Evolutionary conservation across 2,329 filamentous ascomycete genomes (phyloP).

Genomic region (Exophiala viscosa): DNA sequence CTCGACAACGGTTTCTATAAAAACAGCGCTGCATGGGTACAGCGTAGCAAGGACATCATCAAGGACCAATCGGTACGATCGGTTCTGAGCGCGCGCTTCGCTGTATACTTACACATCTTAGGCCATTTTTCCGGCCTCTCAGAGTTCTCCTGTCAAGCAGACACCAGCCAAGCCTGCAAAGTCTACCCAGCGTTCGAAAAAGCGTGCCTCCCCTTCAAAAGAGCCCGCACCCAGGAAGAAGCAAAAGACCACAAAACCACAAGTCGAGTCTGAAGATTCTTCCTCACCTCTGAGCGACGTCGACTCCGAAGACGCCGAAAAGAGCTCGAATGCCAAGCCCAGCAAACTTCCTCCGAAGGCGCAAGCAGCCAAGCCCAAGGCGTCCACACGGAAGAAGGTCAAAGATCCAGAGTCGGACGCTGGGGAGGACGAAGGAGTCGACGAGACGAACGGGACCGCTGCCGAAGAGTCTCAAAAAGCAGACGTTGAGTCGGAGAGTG

Average conservation of each 20-base stretch:
- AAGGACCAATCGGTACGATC: constrained; percentile 49
- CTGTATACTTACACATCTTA: constrained; percentile 21
- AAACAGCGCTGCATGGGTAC: constrained; percentile 51
- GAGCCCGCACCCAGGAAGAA: constrained; percentile 16
- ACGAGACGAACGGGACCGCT: constrained; percentile 2
- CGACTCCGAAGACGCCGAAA: constrained; percentile 12
- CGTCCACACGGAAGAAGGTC: constrained; percentile 22
- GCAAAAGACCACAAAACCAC: constrained; percentile 16
- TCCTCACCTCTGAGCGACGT: constrained; percentile 17
- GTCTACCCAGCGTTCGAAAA: constrained; percentile 11
- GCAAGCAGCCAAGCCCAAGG: constrained; percentile 17
- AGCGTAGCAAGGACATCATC: constrained; percentile 52
- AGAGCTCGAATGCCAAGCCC: constrained; percentile 11
- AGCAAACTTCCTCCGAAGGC: constrained; percentile 3
- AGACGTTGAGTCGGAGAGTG: constrained; percentile 53
- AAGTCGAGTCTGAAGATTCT: constrained; percentile 19
- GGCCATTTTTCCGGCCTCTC: constrained; percentile 34
- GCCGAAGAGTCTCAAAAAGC: constrained; percentile 1
- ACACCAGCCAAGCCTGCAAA: constrained; percentile 5
- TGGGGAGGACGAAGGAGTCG: constrained; percentile 13
- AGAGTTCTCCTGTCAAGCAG: constrained; percentile 6
- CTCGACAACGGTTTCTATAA: constrained; percentile 56
- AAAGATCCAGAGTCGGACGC: constrained; percentile 17
- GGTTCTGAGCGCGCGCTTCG: background rate
- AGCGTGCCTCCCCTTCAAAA: constrained; percentile 15